phyloP scores from a whole-genome alignment of 306 rosid species.

The Fragaria nilgerrensis region DNA sequence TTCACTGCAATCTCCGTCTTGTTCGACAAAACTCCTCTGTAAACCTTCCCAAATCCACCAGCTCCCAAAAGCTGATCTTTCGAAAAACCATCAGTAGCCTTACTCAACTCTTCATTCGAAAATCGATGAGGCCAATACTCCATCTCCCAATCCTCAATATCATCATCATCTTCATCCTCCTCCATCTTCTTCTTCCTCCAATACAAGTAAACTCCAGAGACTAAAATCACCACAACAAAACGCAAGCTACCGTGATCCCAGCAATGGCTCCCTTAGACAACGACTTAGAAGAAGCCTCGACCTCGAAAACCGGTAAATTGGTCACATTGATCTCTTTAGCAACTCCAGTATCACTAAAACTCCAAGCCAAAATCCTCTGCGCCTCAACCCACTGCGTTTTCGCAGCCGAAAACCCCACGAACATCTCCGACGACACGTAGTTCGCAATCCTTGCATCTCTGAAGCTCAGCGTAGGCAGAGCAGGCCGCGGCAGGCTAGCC shows the following conservation, averaged over 20 bases:
- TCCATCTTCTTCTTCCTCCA: conserved; percentile 46
- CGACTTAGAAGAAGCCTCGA: conserved; percentile 28
- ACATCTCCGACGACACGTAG: conserved; percentile 72
- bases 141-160: conserved; percentile 85
- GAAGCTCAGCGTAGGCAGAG: conserved; percentile 50
- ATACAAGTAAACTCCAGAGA: conserved; percentile 27
- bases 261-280: conserved; percentile 52
- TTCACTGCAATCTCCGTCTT: conserved; percentile 71
- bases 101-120: conserved; percentile 58
- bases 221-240: conserved; percentile 26
- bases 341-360: conserved; percentile 63
- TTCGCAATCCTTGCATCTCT: conserved; percentile 43
- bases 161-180: conserved; percentile 61
- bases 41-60: conserved; percentile 90
- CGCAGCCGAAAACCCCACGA: conserved; percentile 83
- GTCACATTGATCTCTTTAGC: conserved; percentile 61
- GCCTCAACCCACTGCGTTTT: conserved; percentile 69
- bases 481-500: conserved; percentile 47
- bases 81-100: conserved; percentile 57
- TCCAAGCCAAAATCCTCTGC: conserved; percentile 85
- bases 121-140: conserved; percentile 92
- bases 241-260: conserved; percentile 50
- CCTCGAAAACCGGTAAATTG: conserved; percentile 51
- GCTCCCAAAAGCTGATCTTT: conserved; percentile 50
- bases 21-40: conserved; percentile 54